These are phyloP conservation scores for Halophytophthora polymorphica DNA, from an alignment of 352 stramenopile genomes.

Conservation along the genomic window DNA sequence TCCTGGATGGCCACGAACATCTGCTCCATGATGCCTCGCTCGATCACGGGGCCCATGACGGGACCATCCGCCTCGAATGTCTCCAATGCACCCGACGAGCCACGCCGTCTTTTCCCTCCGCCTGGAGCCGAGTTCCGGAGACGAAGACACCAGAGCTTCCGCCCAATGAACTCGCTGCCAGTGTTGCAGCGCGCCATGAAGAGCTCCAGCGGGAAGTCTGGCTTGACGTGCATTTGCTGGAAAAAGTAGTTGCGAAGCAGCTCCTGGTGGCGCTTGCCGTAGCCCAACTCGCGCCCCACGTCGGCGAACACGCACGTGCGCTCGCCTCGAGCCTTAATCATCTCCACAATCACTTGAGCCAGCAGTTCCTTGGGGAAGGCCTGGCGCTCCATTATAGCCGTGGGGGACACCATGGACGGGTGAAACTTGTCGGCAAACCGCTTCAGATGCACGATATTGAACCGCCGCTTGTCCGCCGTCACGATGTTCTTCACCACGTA, in stretches of 20 bases:
- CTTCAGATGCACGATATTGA: slow-evolving; percentile 79
- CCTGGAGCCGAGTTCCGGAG: slow-evolving; percentile 22
- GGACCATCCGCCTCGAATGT: slow-evolving; percentile 17
- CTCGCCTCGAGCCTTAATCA: slow-evolving; percentile 62
- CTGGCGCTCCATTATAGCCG: slow-evolving; percentile 47
- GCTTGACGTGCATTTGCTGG: slow-evolving; percentile 58
- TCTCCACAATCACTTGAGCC: slow-evolving; percentile 54
- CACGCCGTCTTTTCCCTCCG: slow-evolving; percentile 2
- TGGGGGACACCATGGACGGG: slow-evolving; percentile 62
- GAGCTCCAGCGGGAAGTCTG: slow-evolving; percentile 62
- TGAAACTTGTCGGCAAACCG: slow-evolving; percentile 64
- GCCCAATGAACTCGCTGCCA: slow-evolving; percentile 44
- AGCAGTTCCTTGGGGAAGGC: slow-evolving; percentile 62
- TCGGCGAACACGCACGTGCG: slow-evolving; percentile 81
- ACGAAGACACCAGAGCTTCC: slow-evolving; percentile 80
- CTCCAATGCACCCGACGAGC: slow-evolving; percentile 16
- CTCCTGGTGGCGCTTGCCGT: slow-evolving; percentile 74
- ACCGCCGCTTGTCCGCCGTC: slow-evolving; percentile 56
- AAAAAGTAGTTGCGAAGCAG: slow-evolving; percentile 83
- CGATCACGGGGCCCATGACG: slow-evolving; percentile 44
- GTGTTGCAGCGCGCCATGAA: slow-evolving; percentile 85
- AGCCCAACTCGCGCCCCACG: slow-evolving; percentile 77
- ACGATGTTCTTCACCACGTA: slow-evolving; percentile 81
- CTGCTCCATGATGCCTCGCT: slow-evolving; percentile 81
- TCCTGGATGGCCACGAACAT: slow-evolving; percentile 62